Base-by-base conservation (phyloP, 495 filamentous ascomycete species). In the Penicillium argentinense region DNA sequence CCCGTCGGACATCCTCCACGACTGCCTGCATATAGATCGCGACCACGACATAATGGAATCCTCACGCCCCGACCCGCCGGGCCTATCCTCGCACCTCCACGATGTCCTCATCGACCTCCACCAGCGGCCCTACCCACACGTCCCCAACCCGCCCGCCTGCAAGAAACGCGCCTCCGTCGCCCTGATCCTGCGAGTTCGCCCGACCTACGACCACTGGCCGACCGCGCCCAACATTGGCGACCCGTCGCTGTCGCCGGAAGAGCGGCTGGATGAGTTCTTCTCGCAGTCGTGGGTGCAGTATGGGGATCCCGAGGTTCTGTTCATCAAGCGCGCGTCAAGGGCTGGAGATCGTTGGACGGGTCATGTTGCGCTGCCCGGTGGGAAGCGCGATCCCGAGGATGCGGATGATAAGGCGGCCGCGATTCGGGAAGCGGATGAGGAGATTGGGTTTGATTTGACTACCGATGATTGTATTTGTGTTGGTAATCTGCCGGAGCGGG, bases 281-380 rank as follows among this genome's bases (percentile, higher is more conserved):
- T 66, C 71, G 1, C 85, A 86, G 47, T 50, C 72, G 7, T 91
- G 87, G 87, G 85, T 88, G 8, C 72, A 79, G 36, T 64, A 85
- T 58, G 87, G 87, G n/a, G 82, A 86, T 46, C 81, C 87, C 2
- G 87, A 91, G 57, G 72, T 84, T 9, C 71, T 89, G 9, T 88
- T 89, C 55, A 91, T 91, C 62, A 90, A 90, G 62, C 72, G 87
- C 33, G 82, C 87, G 16, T 77, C 83, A 18, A 73, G 87, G 24
- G 71, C 75, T 16, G 85, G 85, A 4, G 87, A 91, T 63, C 73
- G 85, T 39, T 91, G 87, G 87, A 87, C 79, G 1, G 79, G 83
- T 30, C 86, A 90, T 73, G 79, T 88, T 42, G 87, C 87, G 0
- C 66, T 90, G 3, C 87, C 87, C 0, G 87, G 87, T 17, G 87